These are phyloP conservation scores for Trifolium pratense DNA, from an alignment of 306 rosid species.

Conservation along the genomic window DNA sequence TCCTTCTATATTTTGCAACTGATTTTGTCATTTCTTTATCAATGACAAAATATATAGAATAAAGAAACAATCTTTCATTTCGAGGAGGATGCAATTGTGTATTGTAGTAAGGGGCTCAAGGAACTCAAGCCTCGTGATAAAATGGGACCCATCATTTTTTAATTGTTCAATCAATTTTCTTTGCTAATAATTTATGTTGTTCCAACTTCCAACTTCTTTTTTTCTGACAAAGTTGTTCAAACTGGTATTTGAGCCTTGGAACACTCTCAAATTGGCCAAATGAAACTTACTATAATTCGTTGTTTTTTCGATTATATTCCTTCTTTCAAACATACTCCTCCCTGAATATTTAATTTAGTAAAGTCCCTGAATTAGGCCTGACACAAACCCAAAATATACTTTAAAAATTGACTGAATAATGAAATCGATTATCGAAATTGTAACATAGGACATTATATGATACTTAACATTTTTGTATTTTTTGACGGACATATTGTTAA, in stretches of 20 bases:
- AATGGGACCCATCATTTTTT: background rate
- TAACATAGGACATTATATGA: too few species aligned
- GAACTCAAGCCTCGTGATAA: background rate
- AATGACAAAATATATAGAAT: background rate
- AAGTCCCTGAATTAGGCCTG: too few species aligned
- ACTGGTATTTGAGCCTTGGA: background rate
- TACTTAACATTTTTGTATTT: too few species aligned
- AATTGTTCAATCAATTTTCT: background rate
- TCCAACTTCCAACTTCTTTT: background rate
- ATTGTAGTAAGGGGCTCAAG: background rate
- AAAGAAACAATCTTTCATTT: background rate
- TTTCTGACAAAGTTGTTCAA: background rate
- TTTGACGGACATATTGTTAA: too few species aligned
- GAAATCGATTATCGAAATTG: too few species aligned
- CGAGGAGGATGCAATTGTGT: background rate
- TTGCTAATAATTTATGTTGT: background rate
- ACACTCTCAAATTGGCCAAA: background rate
- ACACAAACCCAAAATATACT: too few species aligned
- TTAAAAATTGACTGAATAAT: too few species aligned
- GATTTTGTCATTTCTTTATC: background rate
- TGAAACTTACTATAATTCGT: background rate
- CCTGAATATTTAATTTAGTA: too few species aligned
- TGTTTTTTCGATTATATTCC: too few species aligned
- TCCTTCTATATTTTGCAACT: background rate
- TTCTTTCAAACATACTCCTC: too few species aligned